phyloP scores from a whole-genome alignment of 2,329 filamentous ascomycete species.

The Uncinocarpus reesii region DNA sequence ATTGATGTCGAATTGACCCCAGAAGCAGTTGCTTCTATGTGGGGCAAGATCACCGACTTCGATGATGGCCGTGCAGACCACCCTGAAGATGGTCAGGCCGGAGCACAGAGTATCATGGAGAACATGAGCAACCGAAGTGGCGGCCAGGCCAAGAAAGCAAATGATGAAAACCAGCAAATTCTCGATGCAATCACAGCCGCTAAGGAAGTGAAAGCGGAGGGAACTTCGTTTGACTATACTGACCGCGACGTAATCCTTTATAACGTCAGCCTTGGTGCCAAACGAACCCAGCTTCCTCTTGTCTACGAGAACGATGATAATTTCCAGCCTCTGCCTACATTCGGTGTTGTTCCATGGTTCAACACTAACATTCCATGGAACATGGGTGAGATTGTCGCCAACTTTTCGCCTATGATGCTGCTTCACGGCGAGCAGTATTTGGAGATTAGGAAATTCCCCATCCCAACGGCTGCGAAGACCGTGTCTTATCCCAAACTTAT shows the following conservation, averaged over 20 bases:
- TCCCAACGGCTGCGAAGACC: conserved; percentile 72
- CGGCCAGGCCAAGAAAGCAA: conserved; percentile 42
- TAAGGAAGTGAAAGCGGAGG: conserved; percentile 59
- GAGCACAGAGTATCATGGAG: conserved; percentile 65
- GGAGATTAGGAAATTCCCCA: conserved; percentile 82
- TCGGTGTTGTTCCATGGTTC: conserved; percentile 91
- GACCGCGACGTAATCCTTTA: conserved; percentile 89
- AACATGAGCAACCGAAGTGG: conserved; percentile 70
- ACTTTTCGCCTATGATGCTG: conserved; percentile 98
- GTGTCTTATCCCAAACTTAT: conserved; percentile 69
- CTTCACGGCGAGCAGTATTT: conserved; percentile 98
- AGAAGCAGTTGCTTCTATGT: conserved; percentile 67
- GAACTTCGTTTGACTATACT: conserved; percentile 69
- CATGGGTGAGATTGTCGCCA: conserved; percentile 74
- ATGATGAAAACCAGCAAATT: conserved; percentile 49
- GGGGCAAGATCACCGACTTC: conserved; percentile 73
- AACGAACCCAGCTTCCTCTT: conserved; percentile 74
- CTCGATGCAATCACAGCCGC: conserved; percentile 66
- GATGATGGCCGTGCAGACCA: conserved; percentile 79
- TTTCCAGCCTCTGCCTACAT: conserved; percentile 93
- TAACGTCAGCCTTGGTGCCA: conserved; percentile 88
- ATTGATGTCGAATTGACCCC: conserved; percentile 72
- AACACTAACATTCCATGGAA: conserved; percentile 69
- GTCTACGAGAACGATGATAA: conserved; percentile 84
- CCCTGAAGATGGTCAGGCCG: conserved; percentile 67